Percentiles rank a stretch among this genome's conserved stretches.
These are phyloP conservation scores for Aspergillus sp. DNA, from an alignment of 2,329 filamentous ascomycete genomes.

Conservation along the genomic window DNA sequence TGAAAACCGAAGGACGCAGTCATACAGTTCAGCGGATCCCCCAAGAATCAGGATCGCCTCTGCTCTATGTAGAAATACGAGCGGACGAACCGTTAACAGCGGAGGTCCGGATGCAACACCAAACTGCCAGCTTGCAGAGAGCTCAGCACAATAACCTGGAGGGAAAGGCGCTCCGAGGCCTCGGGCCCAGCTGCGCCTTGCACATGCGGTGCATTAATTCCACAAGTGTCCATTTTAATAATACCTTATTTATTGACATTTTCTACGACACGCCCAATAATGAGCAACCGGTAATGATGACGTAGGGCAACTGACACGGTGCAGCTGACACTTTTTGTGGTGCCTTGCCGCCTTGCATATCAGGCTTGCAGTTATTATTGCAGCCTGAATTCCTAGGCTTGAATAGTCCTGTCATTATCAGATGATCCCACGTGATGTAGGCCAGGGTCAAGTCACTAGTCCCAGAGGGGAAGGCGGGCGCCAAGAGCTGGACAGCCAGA, in stretches of 20 bases:
- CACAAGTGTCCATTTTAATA: no score
- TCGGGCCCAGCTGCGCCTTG: background rate
- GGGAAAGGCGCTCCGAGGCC: background rate
- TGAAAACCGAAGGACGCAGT: background rate
- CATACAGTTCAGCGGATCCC: background rate
- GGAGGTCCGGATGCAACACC: background rate
- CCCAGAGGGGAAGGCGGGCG: background rate
- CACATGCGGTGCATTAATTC: background rate
- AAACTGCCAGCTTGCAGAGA: no score
- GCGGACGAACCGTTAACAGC: background rate
- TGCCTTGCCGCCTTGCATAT: background rate
- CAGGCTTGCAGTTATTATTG: background rate
- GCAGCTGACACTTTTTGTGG: background rate
- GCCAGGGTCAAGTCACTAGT: background rate
- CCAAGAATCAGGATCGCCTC: conserved; percentile 2
- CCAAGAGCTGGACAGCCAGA: conserved; percentile 19
- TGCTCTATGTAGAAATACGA: background rate
- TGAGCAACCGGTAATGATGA: conserved; percentile 1
- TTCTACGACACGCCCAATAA: no score
- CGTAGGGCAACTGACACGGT: background rate
- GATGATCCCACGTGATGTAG: conserved; percentile 6
- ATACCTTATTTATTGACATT: no score
- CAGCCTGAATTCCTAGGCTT: background rate
- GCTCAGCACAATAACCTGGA: background rate
- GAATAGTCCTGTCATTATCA: background rate